A percentile compares a stretch with the other conserved stretches of the same genome.
phyloP scores from a whole-genome alignment of 2,329 filamentous ascomycete genomes.

The Aspergillus unguis region DNA sequence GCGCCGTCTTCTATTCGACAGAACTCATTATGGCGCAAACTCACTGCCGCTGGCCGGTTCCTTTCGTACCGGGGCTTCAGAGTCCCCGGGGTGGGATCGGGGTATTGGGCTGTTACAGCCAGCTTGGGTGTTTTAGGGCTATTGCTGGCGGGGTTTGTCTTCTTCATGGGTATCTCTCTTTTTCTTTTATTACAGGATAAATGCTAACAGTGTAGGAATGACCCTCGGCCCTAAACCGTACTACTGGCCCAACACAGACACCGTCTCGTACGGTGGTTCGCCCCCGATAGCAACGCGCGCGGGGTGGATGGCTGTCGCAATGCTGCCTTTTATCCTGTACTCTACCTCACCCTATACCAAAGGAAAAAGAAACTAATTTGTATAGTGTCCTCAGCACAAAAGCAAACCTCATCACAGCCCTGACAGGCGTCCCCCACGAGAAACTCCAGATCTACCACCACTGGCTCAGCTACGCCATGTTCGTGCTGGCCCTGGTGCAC shows the following conservation, averaged over 20 bases:
- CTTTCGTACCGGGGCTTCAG: constrained; percentile 43
- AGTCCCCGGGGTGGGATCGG: constrained; percentile 25
- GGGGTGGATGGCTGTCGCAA: constrained; percentile 53
- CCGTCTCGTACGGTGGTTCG: constrained; percentile 47
- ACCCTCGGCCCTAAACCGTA: constrained; percentile 51
- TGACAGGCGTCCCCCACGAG: constrained; percentile 58
- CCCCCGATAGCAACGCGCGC: constrained; percentile 53
- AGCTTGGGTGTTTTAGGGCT: constrained; percentile 46
- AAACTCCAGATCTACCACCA: constrained; percentile 51
- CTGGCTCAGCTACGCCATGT: constrained; percentile 56
- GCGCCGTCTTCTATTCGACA: constrained; percentile 27
- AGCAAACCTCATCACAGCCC: constrained; percentile 52
- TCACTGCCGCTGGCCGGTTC: constrained; percentile 39
- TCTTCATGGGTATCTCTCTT: constrained; percentile 44
- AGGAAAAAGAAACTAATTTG: too few relatives aligned
- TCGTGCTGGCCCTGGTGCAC: constrained; percentile 55
- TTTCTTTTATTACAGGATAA: not conserved
- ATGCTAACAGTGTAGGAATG: constrained; percentile 35
- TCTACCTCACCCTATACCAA: not conserved
- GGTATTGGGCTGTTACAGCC: constrained; percentile 39
- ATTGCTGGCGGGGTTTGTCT: constrained; percentile 41
- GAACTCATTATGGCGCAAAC: constrained; percentile 30
- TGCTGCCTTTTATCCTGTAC: constrained; percentile 52
- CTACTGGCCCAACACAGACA: constrained; percentile 51
- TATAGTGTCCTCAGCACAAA: constrained; percentile 51